These are phyloP conservation scores for Candida vartiovaarae DNA, from an alignment of 805 yeast genomes.

Conservation along the genomic window DNA sequence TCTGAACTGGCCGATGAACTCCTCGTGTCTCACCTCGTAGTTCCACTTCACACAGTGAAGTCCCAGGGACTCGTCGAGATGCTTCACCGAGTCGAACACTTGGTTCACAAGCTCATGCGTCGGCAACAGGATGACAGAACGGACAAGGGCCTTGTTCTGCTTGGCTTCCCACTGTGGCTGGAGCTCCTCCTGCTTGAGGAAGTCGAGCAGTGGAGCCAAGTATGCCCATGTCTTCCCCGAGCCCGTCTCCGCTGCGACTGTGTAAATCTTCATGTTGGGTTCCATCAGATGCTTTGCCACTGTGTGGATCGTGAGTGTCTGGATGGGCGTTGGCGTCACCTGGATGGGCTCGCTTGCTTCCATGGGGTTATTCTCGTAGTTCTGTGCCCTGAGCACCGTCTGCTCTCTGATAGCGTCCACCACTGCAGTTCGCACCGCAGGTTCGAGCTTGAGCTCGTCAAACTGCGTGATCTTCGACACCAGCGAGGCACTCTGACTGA, in stretches of 20 bases:
- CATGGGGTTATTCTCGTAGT: constrained; percentile 14
- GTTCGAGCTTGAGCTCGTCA: constrained; percentile 58
- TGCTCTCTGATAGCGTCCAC: constrained; percentile 43
- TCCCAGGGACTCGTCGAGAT: constrained; percentile 29
- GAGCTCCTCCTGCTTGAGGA: constrained; percentile 48
- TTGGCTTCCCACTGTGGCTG: constrained; percentile 25
- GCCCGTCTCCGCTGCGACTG: constrained; percentile 95
- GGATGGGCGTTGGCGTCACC: constrained; percentile 69
- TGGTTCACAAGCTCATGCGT: constrained; percentile 86
- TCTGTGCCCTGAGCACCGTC: constrained; percentile 31
- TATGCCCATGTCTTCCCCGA: constrained; percentile 96
- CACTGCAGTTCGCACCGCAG: constrained; percentile 57
- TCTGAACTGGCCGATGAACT: constrained; percentile 40
- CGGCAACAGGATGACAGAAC: constrained; percentile 77
- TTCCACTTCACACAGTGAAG: constrained; percentile 55
- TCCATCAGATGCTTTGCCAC: constrained; percentile 27
- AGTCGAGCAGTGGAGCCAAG: constrained; percentile 66
- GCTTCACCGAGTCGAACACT: constrained; percentile 42
- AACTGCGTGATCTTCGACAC: constrained; percentile 54
- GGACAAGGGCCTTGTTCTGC: constrained; percentile 38
- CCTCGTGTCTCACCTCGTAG: constrained; percentile 46
- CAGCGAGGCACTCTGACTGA: constrained; percentile 31
- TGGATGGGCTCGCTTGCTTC: constrained; percentile 7
- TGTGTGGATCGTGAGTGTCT: constrained; percentile 56
- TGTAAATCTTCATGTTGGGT: constrained; percentile 48